Percentiles rank a stretch among this genome's conserved stretches.
These are phyloP conservation scores for Diaporthe humulicola DNA, from an alignment of 2,329 filamentous ascomycete genomes.

Conservation along the genomic window DNA sequence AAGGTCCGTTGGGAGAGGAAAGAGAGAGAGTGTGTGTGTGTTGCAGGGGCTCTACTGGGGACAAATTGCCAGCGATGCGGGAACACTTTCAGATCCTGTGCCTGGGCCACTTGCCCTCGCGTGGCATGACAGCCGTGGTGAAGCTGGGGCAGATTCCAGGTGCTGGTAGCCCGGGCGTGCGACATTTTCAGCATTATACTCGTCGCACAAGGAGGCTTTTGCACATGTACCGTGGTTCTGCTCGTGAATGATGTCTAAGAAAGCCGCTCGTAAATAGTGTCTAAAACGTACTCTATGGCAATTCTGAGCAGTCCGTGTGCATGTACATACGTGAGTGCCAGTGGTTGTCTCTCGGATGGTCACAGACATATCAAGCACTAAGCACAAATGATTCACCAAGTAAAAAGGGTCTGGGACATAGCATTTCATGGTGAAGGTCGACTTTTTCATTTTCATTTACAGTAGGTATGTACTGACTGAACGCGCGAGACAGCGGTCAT, in stretches of 20 bases:
- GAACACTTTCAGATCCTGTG: background rate
- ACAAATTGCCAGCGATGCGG: background rate
- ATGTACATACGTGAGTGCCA: background rate
- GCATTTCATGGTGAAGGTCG: background rate
- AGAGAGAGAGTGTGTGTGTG: background rate
- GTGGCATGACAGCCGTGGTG: background rate
- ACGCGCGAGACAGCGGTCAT: conserved; percentile 1
- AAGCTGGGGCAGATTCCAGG: background rate
- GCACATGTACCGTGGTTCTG: background rate
- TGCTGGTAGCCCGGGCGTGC: too few species aligned
- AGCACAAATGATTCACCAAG: background rate
- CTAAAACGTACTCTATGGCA: too few species aligned
- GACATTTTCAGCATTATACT: too few species aligned
- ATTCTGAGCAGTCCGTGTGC: too few species aligned
- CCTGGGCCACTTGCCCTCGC: background rate
- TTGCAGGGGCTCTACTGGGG: too few species aligned
- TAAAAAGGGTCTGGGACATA: background rate
- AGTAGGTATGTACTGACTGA: conserved; percentile 14
- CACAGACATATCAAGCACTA: background rate
- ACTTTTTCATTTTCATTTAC: conserved; percentile 17
- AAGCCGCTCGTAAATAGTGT: too few species aligned
- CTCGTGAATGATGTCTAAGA: background rate
- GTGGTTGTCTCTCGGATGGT: too few species aligned
- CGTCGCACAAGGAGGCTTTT: background rate
- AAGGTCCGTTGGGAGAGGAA: background rate